These are phyloP conservation scores for Mesembryanthemum crystallinum DNA, from an alignment of 148 eudicot species.

Conservation along the genomic window DNA sequence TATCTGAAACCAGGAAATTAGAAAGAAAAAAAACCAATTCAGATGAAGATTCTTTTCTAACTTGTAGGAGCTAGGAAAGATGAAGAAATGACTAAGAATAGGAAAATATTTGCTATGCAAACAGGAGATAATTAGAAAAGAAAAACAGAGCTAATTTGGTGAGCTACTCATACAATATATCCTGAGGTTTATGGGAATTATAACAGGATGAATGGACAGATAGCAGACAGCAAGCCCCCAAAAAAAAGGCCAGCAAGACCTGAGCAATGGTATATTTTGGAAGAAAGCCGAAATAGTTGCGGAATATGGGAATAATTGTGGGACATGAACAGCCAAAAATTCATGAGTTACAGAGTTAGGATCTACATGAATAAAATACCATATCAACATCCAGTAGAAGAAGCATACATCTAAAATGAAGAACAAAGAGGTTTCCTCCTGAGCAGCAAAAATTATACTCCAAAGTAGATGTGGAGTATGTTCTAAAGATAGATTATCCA, in stretches of 20 bases:
- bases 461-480: no score
- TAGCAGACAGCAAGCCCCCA: neutral
- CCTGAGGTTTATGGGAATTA: neutral
- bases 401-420: neutral
- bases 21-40: neutral
- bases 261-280: neutral
- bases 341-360: neutral
- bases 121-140: no score
- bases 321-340: neutral
- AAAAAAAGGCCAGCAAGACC: neutral
- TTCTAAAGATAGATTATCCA: neutral
- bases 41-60: neutral
- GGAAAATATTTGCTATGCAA: neutral
- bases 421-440: neutral
- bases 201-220: neutral
- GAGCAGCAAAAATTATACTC: neutral
- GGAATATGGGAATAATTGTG: neutral
- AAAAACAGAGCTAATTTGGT: neutral
- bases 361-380: neutral
- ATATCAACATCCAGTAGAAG: neutral
- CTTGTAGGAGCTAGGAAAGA: neutral
- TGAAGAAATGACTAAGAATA: neutral
- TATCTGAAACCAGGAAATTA: slow-evolving; percentile 45
- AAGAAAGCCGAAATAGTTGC: neutral
- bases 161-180: neutral